Evolutionary conservation across 192 early-diverging fungal species (phyloP), one percentile per base, ranked within the genome.

Genomic region (Backusella tuberculispora): DNA sequence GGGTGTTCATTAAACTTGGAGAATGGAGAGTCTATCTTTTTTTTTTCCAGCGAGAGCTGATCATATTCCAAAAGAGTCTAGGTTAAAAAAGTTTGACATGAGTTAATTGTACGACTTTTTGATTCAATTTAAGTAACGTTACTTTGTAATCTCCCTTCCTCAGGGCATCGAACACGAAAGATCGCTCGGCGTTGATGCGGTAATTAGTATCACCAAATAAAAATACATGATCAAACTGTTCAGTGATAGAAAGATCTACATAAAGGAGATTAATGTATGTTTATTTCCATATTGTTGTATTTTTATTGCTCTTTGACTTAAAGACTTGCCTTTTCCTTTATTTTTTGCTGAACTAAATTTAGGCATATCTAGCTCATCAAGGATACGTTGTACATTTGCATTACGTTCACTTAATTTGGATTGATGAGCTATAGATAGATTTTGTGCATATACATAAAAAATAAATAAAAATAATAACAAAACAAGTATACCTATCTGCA

Each of bases 151-250:
- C 79, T 14, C 87, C 84, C 46, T 78, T 74, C 10, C 74, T 64
- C 0, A 94, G 64, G 29, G 82, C 74, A 0, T 81, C 73, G 10
- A 89, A 82, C 2, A 88, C 91, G 24, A 81, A 73, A 4, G 76
- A 72, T 66, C 92, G 83, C 0, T 83, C 56, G 8, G 90, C 71
- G 29, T 86, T 74, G 40, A 95, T 81, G 8, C 94, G 84, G 71
- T 95, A 95, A 74, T 95, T 95, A 69, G 95, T 78, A 78, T 95
- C 94, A 38, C 94, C 94, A 48, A 95, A 83, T 80, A 89, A 91
- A 63, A 95, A 90, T 4, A 81, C 81, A 21, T 85, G 85, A 71
- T 87, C 86, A 76, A 87, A 87, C 41, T 79, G 83, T 5, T 87
- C 81, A 13, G 81, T 82, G 21, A 87, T 75, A 74, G 68, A 69